Conservation (phyloP, 2,329 filamentous ascomycete genomes). For the Rugonectria rugulosa region DNA sequence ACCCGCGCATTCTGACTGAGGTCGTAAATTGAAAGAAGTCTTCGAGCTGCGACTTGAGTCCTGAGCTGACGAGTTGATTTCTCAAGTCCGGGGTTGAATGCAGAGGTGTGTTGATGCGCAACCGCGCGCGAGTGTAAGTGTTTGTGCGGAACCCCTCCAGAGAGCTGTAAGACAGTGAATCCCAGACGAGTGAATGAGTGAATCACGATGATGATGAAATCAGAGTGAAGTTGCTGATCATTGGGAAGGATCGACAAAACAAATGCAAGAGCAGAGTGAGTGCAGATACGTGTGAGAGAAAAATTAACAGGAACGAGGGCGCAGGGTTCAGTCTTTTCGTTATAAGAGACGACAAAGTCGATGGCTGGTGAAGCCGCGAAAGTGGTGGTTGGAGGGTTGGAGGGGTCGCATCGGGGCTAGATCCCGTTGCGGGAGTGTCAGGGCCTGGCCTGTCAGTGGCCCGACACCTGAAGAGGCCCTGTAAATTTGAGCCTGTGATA, state of each 20-base stretch:
- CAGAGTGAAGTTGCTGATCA: neutral
- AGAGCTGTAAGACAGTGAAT: no score
- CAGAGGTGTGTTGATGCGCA: neutral
- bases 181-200: neutral
- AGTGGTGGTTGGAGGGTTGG: slow-evolving; percentile 38
- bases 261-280: neutral
- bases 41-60: neutral
- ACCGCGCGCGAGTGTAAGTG: neutral
- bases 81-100: neutral
- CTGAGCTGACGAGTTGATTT: neutral
- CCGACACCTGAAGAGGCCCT: slow-evolving; percentile 23
- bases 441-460: slow-evolving; percentile 13
- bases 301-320: slow-evolving; percentile 8
- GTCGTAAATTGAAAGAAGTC: neutral
- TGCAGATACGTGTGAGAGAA: slow-evolving; percentile 11
- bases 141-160: no score
- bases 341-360: slow-evolving; percentile 36
- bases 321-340: slow-evolving; percentile 26
- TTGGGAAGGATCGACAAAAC: neutral
- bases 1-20: slow-evolving; percentile 42
- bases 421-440: slow-evolving; percentile 18
- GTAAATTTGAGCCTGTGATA: slow-evolving; percentile 1
- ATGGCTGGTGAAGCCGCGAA: slow-evolving; percentile 37
- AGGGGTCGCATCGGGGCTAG: slow-evolving; percentile 21
- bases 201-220: neutral